Evolutionary conservation across 2,329 filamentous ascomycete species (phyloP).

Genomic region (Botrytis cinerea): DNA sequence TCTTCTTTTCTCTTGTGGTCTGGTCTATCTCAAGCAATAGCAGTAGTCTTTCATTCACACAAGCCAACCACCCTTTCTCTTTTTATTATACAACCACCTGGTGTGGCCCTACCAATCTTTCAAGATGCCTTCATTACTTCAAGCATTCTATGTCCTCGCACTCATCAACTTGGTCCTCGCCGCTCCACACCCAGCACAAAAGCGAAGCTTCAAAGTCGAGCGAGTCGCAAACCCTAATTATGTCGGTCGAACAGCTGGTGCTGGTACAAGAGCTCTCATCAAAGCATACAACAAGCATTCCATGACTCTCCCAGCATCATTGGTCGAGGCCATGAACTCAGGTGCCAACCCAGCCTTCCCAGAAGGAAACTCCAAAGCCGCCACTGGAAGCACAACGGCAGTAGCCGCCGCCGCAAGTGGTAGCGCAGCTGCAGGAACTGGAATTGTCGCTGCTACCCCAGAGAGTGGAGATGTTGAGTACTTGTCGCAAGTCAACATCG

Average conservation of each 20-base stretch:
- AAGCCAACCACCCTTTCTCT: slow-evolving; percentile 22
- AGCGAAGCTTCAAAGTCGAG: slow-evolving; percentile 41
- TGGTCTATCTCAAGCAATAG: slow-evolving; percentile 24
- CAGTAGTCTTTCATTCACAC: slow-evolving; percentile 32
- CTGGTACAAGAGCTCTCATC: slow-evolving; percentile 53
- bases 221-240: slow-evolving; percentile 48
- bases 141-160: slow-evolving; percentile 48
- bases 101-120: slow-evolving; percentile 24
- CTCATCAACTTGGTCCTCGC: slow-evolving; percentile 51
- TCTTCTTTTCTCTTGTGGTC: slow-evolving; percentile 28
- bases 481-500: slow-evolving; percentile 38
- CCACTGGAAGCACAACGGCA: slow-evolving; percentile 24
- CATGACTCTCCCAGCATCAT: slow-evolving; percentile 50
- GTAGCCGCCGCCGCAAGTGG: slow-evolving; percentile 34
- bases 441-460: slow-evolving; percentile 64
- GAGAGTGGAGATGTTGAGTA: slow-evolving; percentile 47
- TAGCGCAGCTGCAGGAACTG: slow-evolving; percentile 44
- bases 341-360: slow-evolving; percentile 22
- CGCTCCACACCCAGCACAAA: slow-evolving; percentile 48
- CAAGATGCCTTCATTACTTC: slow-evolving; percentile 40
- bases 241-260: slow-evolving; percentile 38
- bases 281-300: slow-evolving; percentile 71
- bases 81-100: slow-evolving; percentile 22
- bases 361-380: slow-evolving; percentile 24
- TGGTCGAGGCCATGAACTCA: slow-evolving; percentile 45